Evolutionary conservation across 2,329 filamentous ascomycete species (phyloP), one percentile per base, ranked within the genome.

Genomic region (Colletotrichum sojae): DNA sequence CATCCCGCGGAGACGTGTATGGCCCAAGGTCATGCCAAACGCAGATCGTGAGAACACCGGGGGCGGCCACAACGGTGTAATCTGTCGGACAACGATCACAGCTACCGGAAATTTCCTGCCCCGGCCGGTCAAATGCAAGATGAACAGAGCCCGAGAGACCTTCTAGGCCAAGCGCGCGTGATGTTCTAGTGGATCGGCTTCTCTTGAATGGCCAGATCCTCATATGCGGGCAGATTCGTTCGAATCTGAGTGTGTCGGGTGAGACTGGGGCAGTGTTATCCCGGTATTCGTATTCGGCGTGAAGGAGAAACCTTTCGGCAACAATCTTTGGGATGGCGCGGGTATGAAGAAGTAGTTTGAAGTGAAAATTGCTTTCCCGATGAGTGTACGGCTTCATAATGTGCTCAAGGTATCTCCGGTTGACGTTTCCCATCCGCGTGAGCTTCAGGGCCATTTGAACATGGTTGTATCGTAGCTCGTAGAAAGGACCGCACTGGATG

Each of bases 191-290:
- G 27, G 16, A 12, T 18, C 22, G 22, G 22, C 6, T 49, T 10
- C 20, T 56, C 18, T 13, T 22, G n/a, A 9, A 18, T 56, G 53
- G 18, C 31, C 6, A 56, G 20, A 40, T 43, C 12, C 8, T 13
- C 31, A 56, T 43, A 16, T 56, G 53, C 10, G 53, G 53, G 12
- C 53, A 56, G 20, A 56, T 56, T 1, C 13, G 2, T 43, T 56
- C 15, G 15, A 56, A 9, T 4, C 27, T 1, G n/a, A 49, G 46
- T 12, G 16, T 18, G 2, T 4, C 4, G n/a, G 46, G 46, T 10
- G 46, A 49, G n/a, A 49, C 16, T 3, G 6, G 2, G 16, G 4
- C 4, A 8, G 18, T 49, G 8, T 43, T 1, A 13, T 40, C 1
- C 18, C 39, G 53, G 13, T 15, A 56, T 8, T 22, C 18, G 9